Evolutionary conservation across 257 asterid species (phyloP).

Genomic region (Penstemon eatonii): DNA sequence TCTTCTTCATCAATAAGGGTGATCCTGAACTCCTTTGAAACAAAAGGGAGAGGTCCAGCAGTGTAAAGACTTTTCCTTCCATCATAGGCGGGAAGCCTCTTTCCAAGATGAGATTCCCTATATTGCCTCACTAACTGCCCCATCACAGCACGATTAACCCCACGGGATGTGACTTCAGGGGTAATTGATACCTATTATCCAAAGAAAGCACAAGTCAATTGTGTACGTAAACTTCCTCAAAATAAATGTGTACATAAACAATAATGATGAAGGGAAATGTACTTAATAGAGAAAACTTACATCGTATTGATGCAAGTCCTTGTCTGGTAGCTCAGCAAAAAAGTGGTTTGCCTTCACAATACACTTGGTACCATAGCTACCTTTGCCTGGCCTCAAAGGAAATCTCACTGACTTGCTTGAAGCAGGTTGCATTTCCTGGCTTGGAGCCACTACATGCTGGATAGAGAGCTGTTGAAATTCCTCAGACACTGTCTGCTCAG

Average conservation of each 20-base stretch:
- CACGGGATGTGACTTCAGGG: conserved; percentile 83
- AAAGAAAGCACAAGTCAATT: conserved; percentile 8
- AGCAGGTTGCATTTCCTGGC: conserved; percentile 59
- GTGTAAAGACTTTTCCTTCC: conserved; percentile 41
- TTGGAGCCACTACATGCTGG: conserved; percentile 47
- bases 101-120: conserved; percentile 76
- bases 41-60: too few species aligned
- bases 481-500: conserved; percentile 43
- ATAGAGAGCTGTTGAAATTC: conserved; percentile 48
- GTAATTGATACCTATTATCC: conserved; percentile 65
- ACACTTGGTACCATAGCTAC: conserved; percentile 66
- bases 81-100: conserved; percentile 96
- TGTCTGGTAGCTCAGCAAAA: conserved; percentile 86
- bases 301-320: conserved; percentile 92
- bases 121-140: conserved; percentile 65
- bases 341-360: conserved; percentile 92
- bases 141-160: conserved; percentile 93
- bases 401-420: conserved; percentile 85
- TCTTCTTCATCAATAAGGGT: too few species aligned
- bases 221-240: not conserved
- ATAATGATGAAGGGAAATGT: conserved; percentile 41
- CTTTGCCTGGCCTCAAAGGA: conserved; percentile 91
- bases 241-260: too few species aligned
- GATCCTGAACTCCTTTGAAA: too few species aligned
- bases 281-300: conserved; percentile 41